These are phyloP conservation scores for Phtheirospermum japonicum DNA, from an alignment of 257 asterid species.

Conservation along the genomic window DNA sequence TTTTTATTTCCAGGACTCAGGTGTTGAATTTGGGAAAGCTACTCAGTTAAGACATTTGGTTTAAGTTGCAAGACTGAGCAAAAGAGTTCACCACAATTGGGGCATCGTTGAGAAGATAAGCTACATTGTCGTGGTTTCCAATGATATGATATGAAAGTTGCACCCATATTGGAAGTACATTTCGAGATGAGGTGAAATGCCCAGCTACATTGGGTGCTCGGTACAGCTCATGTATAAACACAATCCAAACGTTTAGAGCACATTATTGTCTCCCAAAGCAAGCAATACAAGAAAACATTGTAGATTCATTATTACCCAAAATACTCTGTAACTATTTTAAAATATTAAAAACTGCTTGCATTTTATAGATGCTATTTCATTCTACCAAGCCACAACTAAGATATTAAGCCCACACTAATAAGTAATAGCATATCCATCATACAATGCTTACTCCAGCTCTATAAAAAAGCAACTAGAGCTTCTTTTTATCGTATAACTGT, in stretches of 20 bases:
- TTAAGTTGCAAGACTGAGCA: constrained; percentile 12
- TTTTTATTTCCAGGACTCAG: constrained; percentile 5
- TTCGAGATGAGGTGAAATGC: too few relatives aligned
- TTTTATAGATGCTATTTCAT: too few relatives aligned
- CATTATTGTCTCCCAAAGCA: too few relatives aligned
- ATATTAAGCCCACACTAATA: background rate
- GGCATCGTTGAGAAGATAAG: background rate
- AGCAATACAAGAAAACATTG: too few relatives aligned
- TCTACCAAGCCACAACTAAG: background rate
- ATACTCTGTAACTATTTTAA: too few relatives aligned
- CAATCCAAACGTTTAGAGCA: background rate
- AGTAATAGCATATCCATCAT: background rate
- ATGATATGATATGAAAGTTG: background rate
- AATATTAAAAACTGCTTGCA: too few relatives aligned
- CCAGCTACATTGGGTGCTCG: background rate
- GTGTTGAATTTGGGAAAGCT: background rate
- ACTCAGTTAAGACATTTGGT: background rate
- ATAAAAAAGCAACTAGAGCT: constrained; percentile 1
- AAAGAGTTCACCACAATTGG: background rate
- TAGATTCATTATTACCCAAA: too few relatives aligned
- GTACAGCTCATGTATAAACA: background rate
- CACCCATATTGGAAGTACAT: too few relatives aligned
- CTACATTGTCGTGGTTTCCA: background rate
- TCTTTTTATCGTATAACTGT: too few relatives aligned
- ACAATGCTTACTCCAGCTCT: constrained; percentile 3